These are phyloP conservation scores for Claviceps africana DNA, from an alignment of 2,329 filamentous ascomycete genomes.

Conservation along the genomic window DNA sequence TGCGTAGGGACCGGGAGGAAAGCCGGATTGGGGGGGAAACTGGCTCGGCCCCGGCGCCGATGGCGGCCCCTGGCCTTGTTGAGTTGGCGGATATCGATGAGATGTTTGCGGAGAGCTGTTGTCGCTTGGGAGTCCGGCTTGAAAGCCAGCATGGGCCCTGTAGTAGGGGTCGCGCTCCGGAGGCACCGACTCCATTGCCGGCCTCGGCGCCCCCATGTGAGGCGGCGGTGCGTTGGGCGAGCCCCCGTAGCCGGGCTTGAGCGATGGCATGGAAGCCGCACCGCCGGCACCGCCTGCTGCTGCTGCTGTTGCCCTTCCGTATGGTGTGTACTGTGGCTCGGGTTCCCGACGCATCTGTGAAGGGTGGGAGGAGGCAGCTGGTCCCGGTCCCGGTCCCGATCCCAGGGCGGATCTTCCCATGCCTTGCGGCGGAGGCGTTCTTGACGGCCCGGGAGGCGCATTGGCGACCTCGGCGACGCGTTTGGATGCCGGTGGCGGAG, in stretches of 20 bases:
- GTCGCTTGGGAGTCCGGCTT: slow-evolving; percentile 20
- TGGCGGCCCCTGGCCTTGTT: slow-evolving; percentile 16
- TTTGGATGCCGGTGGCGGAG: slow-evolving; percentile 34
- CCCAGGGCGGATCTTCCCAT: slow-evolving; percentile 25
- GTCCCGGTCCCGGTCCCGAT: background rate
- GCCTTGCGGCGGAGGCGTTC: slow-evolving; percentile 35
- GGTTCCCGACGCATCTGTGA: slow-evolving; percentile 34
- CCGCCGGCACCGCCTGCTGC: slow-evolving; percentile 14
- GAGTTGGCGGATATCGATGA: slow-evolving; percentile 32
- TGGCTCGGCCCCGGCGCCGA: slow-evolving; percentile 7
- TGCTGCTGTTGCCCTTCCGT: slow-evolving; percentile 18
- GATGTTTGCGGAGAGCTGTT: slow-evolving; percentile 34
- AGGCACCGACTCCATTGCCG: slow-evolving; percentile 24
- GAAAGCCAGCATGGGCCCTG: slow-evolving; percentile 22
- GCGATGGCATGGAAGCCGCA: slow-evolving; percentile 36
- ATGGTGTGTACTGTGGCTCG: slow-evolving; percentile 34
- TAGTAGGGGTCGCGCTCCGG: slow-evolving; percentile 36
- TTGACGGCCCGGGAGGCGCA: slow-evolving; percentile 26
- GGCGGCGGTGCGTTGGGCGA: slow-evolving; percentile 35
- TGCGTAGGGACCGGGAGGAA: slow-evolving; percentile 27
- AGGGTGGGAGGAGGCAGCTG: slow-evolving; percentile 18
- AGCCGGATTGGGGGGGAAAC: slow-evolving; percentile 31
- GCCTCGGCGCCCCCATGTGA: slow-evolving; percentile 30
- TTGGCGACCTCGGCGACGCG: slow-evolving; percentile 33
- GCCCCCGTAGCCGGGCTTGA: slow-evolving; percentile 38